phyloP scores from a whole-genome alignment of 2,329 filamentous ascomycete genomes.

The Fusarium burgessii region DNA sequence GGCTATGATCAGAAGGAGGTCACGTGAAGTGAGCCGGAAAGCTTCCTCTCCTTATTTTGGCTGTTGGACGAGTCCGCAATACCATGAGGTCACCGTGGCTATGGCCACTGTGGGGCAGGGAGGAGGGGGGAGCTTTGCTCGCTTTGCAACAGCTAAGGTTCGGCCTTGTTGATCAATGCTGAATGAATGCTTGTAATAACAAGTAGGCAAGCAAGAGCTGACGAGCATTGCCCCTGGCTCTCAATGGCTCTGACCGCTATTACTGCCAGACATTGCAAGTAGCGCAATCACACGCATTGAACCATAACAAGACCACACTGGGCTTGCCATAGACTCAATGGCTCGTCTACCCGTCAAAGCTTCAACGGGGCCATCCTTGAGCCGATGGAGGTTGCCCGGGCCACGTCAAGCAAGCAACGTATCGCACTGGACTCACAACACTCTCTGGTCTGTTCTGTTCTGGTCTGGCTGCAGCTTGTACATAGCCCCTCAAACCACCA shows the following conservation, averaged over 20 bases:
- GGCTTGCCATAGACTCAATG: slow-evolving; percentile 27
- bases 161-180: slow-evolving; percentile 31
- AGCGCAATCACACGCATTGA: slow-evolving; percentile 15
- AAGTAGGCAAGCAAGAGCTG: slow-evolving; percentile 8
- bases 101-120: slow-evolving; percentile 33
- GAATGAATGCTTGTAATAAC: slow-evolving; percentile 4
- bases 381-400: slow-evolving; percentile 38
- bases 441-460: slow-evolving; percentile 11
- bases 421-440: slow-evolving; percentile 1
- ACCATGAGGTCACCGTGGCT: slow-evolving; percentile 46
- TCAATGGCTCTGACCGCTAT: slow-evolving; percentile 34
- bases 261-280: slow-evolving; percentile 12
- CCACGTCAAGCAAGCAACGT: slow-evolving; percentile 32
- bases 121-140: slow-evolving; percentile 5
- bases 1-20: slow-evolving; percentile 34
- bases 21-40: slow-evolving; percentile 48
- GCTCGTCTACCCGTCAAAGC: slow-evolving; percentile 29
- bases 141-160: slow-evolving; percentile 33
- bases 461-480: slow-evolving; percentile 4
- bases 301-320: slow-evolving; percentile 9
- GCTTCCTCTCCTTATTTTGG: slow-evolving; percentile 30
- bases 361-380: slow-evolving; percentile 39
- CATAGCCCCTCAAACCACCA: slow-evolving; percentile 24
- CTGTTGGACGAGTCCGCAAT: slow-evolving; percentile 13
- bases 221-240: slow-evolving; percentile 15